A percentile compares a stretch with the other conserved stretches of the same genome.
Conservation (phyloP, 202 grass and related monocot species). For the Setaria viridis region DNA sequence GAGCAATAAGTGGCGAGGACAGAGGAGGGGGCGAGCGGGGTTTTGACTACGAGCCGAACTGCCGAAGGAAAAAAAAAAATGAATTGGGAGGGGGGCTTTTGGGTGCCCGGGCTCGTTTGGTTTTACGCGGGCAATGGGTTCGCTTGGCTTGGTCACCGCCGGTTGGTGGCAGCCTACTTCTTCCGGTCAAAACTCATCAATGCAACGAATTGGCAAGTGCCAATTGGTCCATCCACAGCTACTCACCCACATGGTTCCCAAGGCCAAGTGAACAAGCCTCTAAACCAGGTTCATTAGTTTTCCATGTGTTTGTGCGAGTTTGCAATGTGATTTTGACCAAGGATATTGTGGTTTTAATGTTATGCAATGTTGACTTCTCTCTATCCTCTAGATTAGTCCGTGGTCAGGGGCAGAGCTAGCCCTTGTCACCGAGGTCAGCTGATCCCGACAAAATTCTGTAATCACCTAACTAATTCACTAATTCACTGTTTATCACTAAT, state of each 20-base stretch:
- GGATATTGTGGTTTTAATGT: not conserved
- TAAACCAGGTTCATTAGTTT: not conserved
- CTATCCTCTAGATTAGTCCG: not conserved
- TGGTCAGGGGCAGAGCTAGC: not conserved
- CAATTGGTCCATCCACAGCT: not conserved
- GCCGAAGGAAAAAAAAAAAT: not conserved
- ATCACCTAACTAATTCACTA: too few relatives aligned
- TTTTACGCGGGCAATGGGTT: not conserved
- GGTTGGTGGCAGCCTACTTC: constrained; percentile 30
- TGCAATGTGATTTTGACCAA: not conserved
- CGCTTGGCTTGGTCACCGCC: constrained; percentile 36
- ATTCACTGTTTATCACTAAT: too few relatives aligned
- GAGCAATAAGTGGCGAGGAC: not conserved
- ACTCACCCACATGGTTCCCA: not conserved
- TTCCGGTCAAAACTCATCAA: constrained; percentile 17
- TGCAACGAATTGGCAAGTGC: constrained; percentile 26
- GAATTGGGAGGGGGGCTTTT: not conserved
- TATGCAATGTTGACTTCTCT: not conserved
- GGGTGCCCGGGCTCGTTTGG: not conserved
- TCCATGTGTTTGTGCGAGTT: not conserved
- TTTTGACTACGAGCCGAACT: constrained; percentile 32
- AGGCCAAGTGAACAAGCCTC: too few relatives aligned
- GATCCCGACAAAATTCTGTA: too few relatives aligned
- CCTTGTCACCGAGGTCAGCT: too few relatives aligned
- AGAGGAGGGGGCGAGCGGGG: not conserved